A percentile compares a stretch with the other conserved stretches of the same genome.
These are phyloP conservation scores for Coelastrella sp. DNA, from an alignment of 139 green algal species.

Conservation along the genomic window DNA sequence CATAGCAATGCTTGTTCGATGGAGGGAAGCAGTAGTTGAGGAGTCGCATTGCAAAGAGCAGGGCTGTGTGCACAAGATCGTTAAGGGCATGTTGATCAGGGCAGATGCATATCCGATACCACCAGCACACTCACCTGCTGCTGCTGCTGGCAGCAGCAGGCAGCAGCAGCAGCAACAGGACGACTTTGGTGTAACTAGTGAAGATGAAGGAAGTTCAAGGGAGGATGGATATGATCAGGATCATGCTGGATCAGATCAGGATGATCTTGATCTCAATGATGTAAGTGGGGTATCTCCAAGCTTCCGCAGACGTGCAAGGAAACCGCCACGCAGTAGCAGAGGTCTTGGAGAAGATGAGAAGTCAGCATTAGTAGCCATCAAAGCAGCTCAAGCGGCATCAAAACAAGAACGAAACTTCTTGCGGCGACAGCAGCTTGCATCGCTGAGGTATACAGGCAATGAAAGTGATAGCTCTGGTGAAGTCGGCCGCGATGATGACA, in stretches of 20 bases:
- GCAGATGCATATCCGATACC: not conserved
- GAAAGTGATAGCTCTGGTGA: not conserved
- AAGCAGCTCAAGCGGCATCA: not conserved
- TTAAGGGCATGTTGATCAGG: not conserved
- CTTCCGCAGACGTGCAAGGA: not conserved
- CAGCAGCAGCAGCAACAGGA: not conserved
- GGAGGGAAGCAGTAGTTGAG: not conserved
- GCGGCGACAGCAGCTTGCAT: not conserved
- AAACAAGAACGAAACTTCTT: not conserved
- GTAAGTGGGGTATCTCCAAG: not conserved
- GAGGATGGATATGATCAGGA: not conserved
- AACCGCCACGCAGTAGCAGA: not conserved
- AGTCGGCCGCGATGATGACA: not conserved
- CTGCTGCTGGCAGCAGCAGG: not conserved
- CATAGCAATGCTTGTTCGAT: slow-evolving; percentile 16
- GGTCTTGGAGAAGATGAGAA: not conserved
- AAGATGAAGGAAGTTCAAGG: not conserved
- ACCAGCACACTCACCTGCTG: not conserved
- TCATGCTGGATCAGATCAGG: not conserved
- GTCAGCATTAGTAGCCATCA: not conserved
- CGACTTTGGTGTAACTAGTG: not conserved
- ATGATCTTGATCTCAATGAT: not conserved
- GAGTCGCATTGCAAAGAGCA: not conserved
- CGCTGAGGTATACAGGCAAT: not conserved
- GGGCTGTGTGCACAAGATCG: not conserved